Percentiles rank a stretch among this genome's conserved stretches.
Conservation (phyloP, 768 basidiomycete genomes). For the Leucosporidium creatinivorum region DNA sequence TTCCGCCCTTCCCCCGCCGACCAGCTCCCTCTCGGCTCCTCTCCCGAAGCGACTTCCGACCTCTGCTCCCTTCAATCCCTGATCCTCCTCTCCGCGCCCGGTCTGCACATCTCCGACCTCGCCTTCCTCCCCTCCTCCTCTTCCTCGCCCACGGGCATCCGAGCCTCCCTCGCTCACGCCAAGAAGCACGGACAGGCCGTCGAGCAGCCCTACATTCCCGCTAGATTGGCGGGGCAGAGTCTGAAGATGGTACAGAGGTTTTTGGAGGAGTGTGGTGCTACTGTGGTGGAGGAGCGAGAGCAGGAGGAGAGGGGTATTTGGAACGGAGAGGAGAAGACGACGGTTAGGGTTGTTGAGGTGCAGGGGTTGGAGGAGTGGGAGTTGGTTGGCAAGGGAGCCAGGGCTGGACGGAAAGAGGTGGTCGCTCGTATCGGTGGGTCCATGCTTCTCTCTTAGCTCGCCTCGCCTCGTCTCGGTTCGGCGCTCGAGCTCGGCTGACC, state of each 20-base stretch:
- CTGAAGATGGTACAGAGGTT: constrained; percentile 2
- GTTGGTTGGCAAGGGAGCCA: neutral
- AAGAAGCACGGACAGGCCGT: neutral
- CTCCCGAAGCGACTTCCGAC: neutral
- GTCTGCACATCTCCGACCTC: constrained; percentile 26
- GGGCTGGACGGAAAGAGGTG: neutral
- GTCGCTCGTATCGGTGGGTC: constrained; percentile 7
- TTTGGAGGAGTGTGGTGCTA: constrained; percentile 3
- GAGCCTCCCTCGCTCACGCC: neutral
- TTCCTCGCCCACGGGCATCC: neutral
- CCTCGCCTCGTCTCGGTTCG: too few species aligned
- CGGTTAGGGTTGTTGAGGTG: constrained; percentile 9
- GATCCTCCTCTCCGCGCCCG: constrained; percentile 19
- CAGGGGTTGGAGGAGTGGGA: constrained; percentile 7
- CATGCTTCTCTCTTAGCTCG: too few species aligned
- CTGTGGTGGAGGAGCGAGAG: neutral
- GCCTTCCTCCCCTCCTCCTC: constrained; percentile 13
- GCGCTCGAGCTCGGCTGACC: too few species aligned
- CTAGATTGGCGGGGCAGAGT: neutral
- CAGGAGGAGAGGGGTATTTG: neutral
- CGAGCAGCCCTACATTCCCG: too few species aligned
- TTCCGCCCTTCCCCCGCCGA: neutral
- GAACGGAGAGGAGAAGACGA: constrained; percentile 1
- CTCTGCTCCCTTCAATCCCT: constrained; percentile 18
- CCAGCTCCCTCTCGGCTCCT: neutral